phyloP scores from a whole-genome alignment of 1,284 basidiomycete genomes.

The Volvariella surrecta region DNA sequence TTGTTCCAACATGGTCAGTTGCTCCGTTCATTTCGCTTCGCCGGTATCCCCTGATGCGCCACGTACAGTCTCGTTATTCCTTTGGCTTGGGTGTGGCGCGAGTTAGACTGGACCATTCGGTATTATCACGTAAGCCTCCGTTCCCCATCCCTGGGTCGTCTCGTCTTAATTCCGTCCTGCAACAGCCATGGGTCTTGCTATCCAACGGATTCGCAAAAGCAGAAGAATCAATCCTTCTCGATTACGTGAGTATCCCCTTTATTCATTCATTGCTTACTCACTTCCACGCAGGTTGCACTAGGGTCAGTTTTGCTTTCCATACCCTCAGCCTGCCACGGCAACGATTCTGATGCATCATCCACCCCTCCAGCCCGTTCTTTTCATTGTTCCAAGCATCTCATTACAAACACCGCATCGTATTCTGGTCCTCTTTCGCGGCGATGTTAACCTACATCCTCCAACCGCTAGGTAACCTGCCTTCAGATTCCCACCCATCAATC shows the following conservation, averaged over 20 bases:
- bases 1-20: slow-evolving; percentile 43
- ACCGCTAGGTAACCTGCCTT: slow-evolving; percentile 30
- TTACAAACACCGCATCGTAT: slow-evolving; percentile 42
- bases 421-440: slow-evolving; percentile 37
- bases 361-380: slow-evolving; percentile 23
- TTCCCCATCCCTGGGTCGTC: slow-evolving; percentile 5
- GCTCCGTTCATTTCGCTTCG: slow-evolving; percentile 9
- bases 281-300: not conserved
- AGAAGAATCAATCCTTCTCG: slow-evolving; percentile 47
- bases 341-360: too few species aligned
- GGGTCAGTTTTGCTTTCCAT: too few species aligned
- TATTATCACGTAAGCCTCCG: slow-evolving; percentile 36
- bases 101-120: slow-evolving; percentile 38
- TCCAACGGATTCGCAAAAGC: slow-evolving; percentile 41
- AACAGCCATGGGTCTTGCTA: slow-evolving; percentile 47
- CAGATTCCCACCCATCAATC: not conserved
- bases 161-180: slow-evolving; percentile 7
- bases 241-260: slow-evolving; percentile 39
- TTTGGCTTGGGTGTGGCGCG: slow-evolving; percentile 31
- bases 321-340: too few species aligned
- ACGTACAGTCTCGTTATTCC: slow-evolving; percentile 25
- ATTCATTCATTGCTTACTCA: slow-evolving; percentile 2
- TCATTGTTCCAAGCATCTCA: slow-evolving; percentile 31
- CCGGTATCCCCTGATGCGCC: slow-evolving; percentile 15
- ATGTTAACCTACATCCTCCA: slow-evolving; percentile 36